phyloP scores from a whole-genome alignment of 192 early-diverging fungal genomes.

The Helicostylum pulchrum region DNA sequence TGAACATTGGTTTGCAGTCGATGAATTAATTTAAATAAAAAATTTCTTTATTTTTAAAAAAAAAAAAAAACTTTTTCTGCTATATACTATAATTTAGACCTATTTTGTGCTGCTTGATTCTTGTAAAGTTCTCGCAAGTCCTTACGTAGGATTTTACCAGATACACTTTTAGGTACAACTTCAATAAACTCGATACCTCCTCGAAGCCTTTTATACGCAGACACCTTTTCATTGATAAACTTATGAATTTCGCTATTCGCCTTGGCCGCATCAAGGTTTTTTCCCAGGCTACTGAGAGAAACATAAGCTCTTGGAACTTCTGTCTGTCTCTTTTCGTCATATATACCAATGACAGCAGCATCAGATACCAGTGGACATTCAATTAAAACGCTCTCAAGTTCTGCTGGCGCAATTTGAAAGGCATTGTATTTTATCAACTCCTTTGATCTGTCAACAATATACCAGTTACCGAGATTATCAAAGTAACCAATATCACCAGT shows the following conservation, averaged over 20 bases:
- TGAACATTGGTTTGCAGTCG: neutral
- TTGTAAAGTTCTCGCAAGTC: constrained; percentile 27
- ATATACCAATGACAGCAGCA: constrained; percentile 68
- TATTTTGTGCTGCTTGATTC: no score
- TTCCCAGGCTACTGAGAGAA: constrained; percentile 46
- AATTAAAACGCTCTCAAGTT: constrained; percentile 36
- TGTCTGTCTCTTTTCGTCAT: constrained; percentile 60
- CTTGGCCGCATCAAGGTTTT: constrained; percentile 33
- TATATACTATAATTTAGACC: no score
- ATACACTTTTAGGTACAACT: constrained; percentile 71
- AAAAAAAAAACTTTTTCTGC: no score
- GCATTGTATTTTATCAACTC: constrained; percentile 57
- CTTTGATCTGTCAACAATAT: constrained; percentile 75
- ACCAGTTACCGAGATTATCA: constrained; percentile 58
- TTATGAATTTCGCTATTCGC: constrained; percentile 43
- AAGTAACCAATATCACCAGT: constrained; percentile 57
- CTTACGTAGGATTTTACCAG: constrained; percentile 83
- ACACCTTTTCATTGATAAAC: constrained; percentile 60
- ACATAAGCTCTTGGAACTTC: constrained; percentile 83
- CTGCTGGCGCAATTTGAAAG: constrained; percentile 22
- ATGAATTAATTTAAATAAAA: neutral
- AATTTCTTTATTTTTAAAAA: no score
- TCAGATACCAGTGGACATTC: constrained; percentile 49
- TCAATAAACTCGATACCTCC: constrained; percentile 71
- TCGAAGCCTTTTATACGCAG: constrained; percentile 72